phyloP scores from a whole-genome alignment of 306 rosid genomes.

The Datisca glomerata region DNA sequence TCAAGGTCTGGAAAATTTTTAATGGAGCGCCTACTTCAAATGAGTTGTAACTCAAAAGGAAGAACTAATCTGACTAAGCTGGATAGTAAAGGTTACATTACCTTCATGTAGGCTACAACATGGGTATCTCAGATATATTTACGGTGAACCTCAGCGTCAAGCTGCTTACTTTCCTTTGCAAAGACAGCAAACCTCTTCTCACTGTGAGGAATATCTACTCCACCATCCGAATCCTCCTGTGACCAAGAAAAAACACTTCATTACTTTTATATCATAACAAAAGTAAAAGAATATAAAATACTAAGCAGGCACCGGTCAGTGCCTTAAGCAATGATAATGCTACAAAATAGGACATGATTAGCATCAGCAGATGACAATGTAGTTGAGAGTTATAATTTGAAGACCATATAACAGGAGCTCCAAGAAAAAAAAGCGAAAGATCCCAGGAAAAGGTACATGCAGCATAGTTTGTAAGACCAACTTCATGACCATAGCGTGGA shows the following conservation, averaged over 20 bases:
- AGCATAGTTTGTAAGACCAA: conserved; percentile 86
- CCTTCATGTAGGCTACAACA: conserved; percentile 65
- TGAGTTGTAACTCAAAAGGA: too few relatives aligned
- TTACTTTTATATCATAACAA: not conserved
- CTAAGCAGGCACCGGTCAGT: too few relatives aligned
- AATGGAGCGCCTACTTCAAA: too few relatives aligned
- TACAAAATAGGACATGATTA: not conserved
- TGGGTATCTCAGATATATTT: conserved; percentile 74
- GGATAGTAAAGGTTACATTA: conserved; percentile 1
- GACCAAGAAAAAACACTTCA: not conserved
- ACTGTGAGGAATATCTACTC: conserved; percentile 81
- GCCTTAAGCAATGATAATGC: too few relatives aligned
- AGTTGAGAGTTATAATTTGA: not conserved
- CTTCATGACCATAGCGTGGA: conserved; percentile 63
- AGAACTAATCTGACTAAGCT: not conserved
- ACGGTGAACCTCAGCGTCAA: conserved; percentile 73
- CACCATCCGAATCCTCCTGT: conserved; percentile 91
- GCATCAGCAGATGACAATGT: not conserved
- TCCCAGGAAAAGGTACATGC: conserved; percentile 52
- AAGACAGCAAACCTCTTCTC: conserved; percentile 91
- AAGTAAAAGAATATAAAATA: not conserved
- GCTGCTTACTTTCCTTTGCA: conserved; percentile 52
- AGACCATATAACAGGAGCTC: too few relatives aligned
- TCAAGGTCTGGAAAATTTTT: conserved; percentile 32
- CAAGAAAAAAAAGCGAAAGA: too few relatives aligned